Evolutionary conservation across 169 alveolate species (phyloP).

Genomic region (Eimeria maxima): DNA sequence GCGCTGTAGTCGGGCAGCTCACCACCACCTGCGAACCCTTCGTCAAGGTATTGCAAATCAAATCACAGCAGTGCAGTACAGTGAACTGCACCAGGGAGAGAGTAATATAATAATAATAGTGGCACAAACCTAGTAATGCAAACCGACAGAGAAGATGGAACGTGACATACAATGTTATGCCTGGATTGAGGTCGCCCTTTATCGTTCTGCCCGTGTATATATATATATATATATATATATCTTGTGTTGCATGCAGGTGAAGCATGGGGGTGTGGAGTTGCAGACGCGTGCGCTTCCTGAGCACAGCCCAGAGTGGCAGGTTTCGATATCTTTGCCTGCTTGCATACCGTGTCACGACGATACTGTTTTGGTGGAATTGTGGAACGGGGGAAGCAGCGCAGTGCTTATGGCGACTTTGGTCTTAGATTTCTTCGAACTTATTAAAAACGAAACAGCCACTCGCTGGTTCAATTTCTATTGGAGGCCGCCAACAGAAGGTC

Average conservation of each 20-base stretch:
- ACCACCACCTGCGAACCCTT: slow-evolving; percentile 85
- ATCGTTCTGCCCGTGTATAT: not conserved
- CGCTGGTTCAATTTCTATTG: slow-evolving; percentile 91
- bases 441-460: slow-evolving; percentile 87
- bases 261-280: slow-evolving; percentile 58
- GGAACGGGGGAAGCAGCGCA: slow-evolving; percentile 89
- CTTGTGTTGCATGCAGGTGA: slow-evolving; percentile 46
- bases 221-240: not conserved
- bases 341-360: slow-evolving; percentile 81
- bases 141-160: not conserved
- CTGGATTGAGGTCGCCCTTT: no score
- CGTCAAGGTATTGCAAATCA: slow-evolving; percentile 78
- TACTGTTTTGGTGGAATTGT: slow-evolving; percentile 84
- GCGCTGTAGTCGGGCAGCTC: slow-evolving; percentile 82
- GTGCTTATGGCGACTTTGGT: slow-evolving; percentile 87
- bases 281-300: slow-evolving; percentile 59
- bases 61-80: not conserved
- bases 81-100: not conserved
- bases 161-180: not conserved
- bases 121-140: no score
- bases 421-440: slow-evolving; percentile 87
- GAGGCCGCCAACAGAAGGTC: slow-evolving; percentile 88
- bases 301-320: slow-evolving; percentile 66
- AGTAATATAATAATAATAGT: no score
- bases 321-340: slow-evolving; percentile 40